Evolutionary conservation across 768 basidiomycete genomes (phyloP).

Genomic region (Pleurotus platypus): DNA sequence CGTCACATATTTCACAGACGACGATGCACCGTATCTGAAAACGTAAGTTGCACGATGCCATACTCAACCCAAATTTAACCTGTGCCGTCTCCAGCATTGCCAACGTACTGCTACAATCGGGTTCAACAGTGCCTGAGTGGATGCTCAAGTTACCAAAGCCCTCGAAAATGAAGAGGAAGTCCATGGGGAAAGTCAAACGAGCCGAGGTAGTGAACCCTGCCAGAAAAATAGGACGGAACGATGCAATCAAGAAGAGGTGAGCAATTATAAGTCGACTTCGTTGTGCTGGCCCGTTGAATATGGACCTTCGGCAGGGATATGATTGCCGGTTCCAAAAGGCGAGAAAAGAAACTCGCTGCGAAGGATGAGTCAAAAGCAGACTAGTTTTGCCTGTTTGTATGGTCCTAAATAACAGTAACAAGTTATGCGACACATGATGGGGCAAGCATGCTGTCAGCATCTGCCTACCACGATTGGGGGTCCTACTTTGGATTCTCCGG

Average conservation of each 20-base stretch:
- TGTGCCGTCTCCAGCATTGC: conserved; percentile 60
- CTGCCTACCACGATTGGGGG: too few relatives aligned
- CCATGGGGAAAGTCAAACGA: conserved; percentile 83
- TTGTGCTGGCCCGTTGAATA: conserved; percentile 1
- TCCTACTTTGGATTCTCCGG: too few relatives aligned
- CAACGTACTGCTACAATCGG: conserved; percentile 92
- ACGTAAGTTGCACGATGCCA: conserved; percentile 46
- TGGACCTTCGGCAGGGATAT: conserved; percentile 54
- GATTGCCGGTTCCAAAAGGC: conserved; percentile 70
- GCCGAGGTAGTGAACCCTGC: conserved; percentile 73
- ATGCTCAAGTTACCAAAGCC: conserved; percentile 94
- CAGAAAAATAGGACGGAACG: conserved; percentile 60
- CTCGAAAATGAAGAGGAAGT: conserved; percentile 79
- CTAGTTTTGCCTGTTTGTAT: too few relatives aligned
- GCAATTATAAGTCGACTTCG: conserved; percentile 12
- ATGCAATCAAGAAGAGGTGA: conserved; percentile 73
- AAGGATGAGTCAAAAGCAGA: not conserved
- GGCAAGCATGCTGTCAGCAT: too few relatives aligned
- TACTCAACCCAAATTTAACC: conserved; percentile 6
- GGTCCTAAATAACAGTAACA: too few relatives aligned
- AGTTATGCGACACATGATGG: too few relatives aligned
- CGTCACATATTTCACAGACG: conserved; percentile 92
- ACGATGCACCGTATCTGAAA: conserved; percentile 90
- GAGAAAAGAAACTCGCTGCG: conserved; percentile 39
- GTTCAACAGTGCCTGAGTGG: conserved; percentile 90